Evolutionary conservation across 768 basidiomycete genomes (phyloP).

Genomic region (Nidularia sp.): DNA sequence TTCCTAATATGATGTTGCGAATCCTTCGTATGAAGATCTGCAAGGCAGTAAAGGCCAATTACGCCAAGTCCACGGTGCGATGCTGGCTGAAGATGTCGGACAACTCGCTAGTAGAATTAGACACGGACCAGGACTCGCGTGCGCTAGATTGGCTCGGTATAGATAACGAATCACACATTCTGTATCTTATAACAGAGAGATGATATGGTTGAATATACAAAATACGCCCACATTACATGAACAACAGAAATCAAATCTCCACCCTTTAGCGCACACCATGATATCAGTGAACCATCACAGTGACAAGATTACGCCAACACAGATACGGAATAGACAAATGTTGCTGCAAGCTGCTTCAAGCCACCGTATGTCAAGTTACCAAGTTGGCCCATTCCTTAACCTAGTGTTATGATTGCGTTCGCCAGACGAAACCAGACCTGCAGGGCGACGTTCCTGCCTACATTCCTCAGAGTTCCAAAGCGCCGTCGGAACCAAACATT

Average conservation of each 20-base stretch:
- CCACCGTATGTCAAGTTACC: too few relatives aligned
- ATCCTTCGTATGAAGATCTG: slow-evolving; percentile 60
- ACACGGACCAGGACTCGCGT: slow-evolving; percentile 40
- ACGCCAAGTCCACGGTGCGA: slow-evolving; percentile 26
- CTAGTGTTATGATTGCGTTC: neutral
- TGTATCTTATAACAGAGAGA: slow-evolving; percentile 22
- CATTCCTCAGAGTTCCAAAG: slow-evolving; percentile 15
- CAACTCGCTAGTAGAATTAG: slow-evolving; percentile 41
- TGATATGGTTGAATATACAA: slow-evolving; percentile 1
- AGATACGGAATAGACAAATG: neutral
- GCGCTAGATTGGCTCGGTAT: slow-evolving; percentile 72
- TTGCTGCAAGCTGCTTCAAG: too few relatives aligned
- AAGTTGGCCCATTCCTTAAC: slow-evolving; percentile 1
- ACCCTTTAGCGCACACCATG: too few relatives aligned
- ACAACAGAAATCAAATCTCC: neutral
- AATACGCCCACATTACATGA: neutral
- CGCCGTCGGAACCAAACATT: slow-evolving; percentile 37
- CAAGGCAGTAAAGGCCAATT: slow-evolving; percentile 38
- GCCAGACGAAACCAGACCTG: neutral
- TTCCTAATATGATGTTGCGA: slow-evolving; percentile 67
- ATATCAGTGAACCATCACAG: neutral
- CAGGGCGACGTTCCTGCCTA: neutral
- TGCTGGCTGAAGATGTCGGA: slow-evolving; percentile 60
- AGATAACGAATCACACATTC: slow-evolving; percentile 44
- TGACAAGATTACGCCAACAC: neutral